Evolutionary conservation across 2,329 filamentous ascomycete genomes (phyloP), one percentile per base, ranked within the genome.

Genomic region (Pseudomassariella vexata): DNA sequence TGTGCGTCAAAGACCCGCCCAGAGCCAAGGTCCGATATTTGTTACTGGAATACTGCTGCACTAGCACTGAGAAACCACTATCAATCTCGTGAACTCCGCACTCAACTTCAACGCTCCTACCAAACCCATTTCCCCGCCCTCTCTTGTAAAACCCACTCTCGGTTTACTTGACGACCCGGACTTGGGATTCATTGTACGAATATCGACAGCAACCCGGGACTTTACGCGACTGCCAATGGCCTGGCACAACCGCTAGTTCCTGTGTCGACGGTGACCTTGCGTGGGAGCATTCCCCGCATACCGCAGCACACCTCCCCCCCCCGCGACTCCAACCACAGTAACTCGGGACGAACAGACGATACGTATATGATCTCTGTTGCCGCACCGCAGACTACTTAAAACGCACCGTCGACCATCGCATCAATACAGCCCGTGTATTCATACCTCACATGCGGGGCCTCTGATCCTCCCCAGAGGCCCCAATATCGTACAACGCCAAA

Each of bases 241-340:
- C 68, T 62, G 65, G 57, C 60, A 66, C 61, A 66, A 66, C 59
- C 63, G 66, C 56, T 76, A 75, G 65, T 46, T 56, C 47, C 47
- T 52, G 59, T 60, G 59, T 61, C 56, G 60, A 65, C 65, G 68
- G 68, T 67, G 66, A 68, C 70, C 66, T 70, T 64, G 68, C 65
- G 67, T 67, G 70, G 68, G 68, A 70, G 58, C 57, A 50, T 66
- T 69, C 66, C 70, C 70, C 70, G 70, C 70, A 72, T 66, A 66
- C 66, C 65, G 66, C 56, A 65, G 47, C 35, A 52, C 57, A 60
- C 58, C 49, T 52, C 43, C 52, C 48, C 51, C 45, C 36, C 25
- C 37, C 28, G 30, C 32, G 38, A 33, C 29, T 19, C 36, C 37
- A 27, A 30, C 40, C 29, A 35, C 15, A 14, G 27, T 22, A 36